A percentile compares a stretch with the other conserved stretches of the same genome.
Evolutionary conservation across 1,139 yeast species (phyloP).

Genomic region (Pichia sp.): DNA sequence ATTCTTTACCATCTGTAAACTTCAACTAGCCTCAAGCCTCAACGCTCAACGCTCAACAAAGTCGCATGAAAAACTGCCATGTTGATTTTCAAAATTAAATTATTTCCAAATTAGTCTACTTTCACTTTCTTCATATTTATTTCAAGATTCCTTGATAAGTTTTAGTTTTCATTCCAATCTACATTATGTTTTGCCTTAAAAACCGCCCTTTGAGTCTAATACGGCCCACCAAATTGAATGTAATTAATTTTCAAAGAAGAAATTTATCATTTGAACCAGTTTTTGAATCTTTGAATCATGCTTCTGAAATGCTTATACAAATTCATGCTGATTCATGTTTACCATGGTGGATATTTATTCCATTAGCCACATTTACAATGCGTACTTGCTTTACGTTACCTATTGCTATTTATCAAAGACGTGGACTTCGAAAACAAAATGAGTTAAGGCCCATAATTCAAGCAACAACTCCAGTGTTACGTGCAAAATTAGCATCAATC

Average conservation of each 20-base stretch:
- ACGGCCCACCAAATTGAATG: no score
- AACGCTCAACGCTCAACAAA: no score
- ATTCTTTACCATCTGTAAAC: no score
- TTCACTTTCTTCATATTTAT: no score
- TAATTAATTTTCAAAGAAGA: conserved; percentile 1
- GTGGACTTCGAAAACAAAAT: conserved; percentile 63
- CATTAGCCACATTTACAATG: conserved; percentile 60
- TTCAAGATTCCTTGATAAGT: no score
- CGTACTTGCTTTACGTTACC: conserved; percentile 71
- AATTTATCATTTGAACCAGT: conserved; percentile 18
- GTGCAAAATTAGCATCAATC: conserved; percentile 61
- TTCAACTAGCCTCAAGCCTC: no score
- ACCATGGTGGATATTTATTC: conserved; percentile 83
- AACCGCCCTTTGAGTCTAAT: not conserved
- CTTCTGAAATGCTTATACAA: conserved; percentile 33
- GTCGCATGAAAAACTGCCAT: no score
- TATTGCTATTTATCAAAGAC: conserved; percentile 64
- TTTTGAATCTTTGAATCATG: conserved; percentile 16
- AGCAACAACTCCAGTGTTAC: conserved; percentile 71
- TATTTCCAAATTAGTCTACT: no score
- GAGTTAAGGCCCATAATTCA: conserved; percentile 59
- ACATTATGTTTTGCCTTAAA: not conserved
- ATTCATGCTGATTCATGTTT: conserved; percentile 53
- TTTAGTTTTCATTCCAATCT: no score
- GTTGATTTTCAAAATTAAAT: no score